These are phyloP conservation scores for Licmophora abbreviata DNA, from an alignment of 108 stramenopile genomes.

Conservation along the genomic window DNA sequence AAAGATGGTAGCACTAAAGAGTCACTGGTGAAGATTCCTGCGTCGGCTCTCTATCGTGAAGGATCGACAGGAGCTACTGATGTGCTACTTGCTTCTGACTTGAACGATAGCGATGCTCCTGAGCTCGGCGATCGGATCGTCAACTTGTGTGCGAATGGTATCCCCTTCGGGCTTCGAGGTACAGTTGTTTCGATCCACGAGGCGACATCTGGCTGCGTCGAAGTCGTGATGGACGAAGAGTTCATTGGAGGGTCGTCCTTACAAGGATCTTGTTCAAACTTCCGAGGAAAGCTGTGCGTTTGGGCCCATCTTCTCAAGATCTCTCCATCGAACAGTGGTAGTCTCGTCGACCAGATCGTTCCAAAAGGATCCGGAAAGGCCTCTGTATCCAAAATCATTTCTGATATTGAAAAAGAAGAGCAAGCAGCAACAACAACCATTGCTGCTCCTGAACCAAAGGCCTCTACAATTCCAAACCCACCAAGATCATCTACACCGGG, in stretches of 20 bases:
- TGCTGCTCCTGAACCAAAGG: constrained; percentile 6
- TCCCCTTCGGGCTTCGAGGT: constrained; percentile 95
- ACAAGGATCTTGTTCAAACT: constrained; percentile 91
- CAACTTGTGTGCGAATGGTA: constrained; percentile 84
- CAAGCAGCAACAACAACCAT: constrained; percentile 6
- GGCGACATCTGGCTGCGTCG: constrained; percentile 86
- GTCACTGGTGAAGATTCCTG: constrained; percentile 70
- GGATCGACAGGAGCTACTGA: constrained; percentile 68
- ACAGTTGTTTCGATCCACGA: constrained; percentile 95
- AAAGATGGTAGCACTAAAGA: constrained; percentile 75
- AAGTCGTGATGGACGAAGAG: constrained; percentile 98
- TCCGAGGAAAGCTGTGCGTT: constrained; percentile 88
- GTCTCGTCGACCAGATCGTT: constrained; percentile 62
- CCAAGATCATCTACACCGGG: constrained; percentile 2
- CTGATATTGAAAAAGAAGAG: constrained; percentile 31
- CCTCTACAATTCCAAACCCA: neutral
- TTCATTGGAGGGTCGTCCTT: constrained; percentile 92
- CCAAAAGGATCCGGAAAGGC: constrained; percentile 60
- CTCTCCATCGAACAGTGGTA: constrained; percentile 54
- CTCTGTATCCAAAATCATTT: constrained; percentile 43
- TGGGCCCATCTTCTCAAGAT: constrained; percentile 86
- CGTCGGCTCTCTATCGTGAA: constrained; percentile 67
- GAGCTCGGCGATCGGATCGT: constrained; percentile 89
- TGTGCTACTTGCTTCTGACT: constrained; percentile 59
- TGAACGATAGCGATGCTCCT: constrained; percentile 63